Percentiles rank a stretch among this genome's conserved stretches.
Evolutionary conservation across 192 early-diverging fungal genomes (phyloP).

Genomic region (Podila horticola): DNA sequence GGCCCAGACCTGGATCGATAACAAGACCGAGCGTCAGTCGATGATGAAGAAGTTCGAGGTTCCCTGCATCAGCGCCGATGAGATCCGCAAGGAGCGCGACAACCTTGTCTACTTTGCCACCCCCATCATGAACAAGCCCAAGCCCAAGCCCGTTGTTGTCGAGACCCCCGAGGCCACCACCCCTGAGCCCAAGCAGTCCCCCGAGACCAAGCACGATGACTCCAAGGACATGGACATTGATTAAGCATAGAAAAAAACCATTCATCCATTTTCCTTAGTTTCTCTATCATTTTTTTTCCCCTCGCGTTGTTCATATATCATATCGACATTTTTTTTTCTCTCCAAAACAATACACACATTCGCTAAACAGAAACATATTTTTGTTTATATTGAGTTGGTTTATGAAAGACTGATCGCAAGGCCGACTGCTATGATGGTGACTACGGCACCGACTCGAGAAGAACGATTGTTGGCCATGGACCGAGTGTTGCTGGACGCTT

Average conservation of each 20-base stretch:
- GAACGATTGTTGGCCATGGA: too few species aligned
- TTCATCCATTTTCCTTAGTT: neutral
- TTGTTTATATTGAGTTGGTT: too few species aligned
- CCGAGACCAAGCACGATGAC: conserved; percentile 11
- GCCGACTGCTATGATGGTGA: too few species aligned
- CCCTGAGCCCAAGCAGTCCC: conserved; percentile 6
- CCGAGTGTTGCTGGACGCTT: too few species aligned
- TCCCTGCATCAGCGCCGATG: conserved; percentile 73
- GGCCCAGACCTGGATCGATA: conserved; percentile 91
- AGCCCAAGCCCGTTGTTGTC: conserved; percentile 75
- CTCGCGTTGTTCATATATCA: too few species aligned
- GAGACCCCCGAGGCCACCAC: conserved; percentile 10
- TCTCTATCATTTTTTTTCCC: too few species aligned
- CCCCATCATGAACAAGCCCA: conserved; percentile 91
- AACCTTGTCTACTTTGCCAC: conserved; percentile 74
- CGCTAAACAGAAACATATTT: too few species aligned
- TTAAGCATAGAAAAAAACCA: neutral
- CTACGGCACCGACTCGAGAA: too few species aligned
- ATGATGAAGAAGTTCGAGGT: conserved; percentile 78
- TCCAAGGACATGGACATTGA: conserved; percentile 17
- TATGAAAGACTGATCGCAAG: too few species aligned
- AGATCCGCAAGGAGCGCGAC: conserved; percentile 83
- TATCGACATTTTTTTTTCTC: too few species aligned
- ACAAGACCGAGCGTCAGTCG: conserved; percentile 79
- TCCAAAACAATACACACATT: too few species aligned